These are phyloP conservation scores for Citrus reticulata DNA, from an alignment of 345 rosid species.

Conservation along the genomic window DNA sequence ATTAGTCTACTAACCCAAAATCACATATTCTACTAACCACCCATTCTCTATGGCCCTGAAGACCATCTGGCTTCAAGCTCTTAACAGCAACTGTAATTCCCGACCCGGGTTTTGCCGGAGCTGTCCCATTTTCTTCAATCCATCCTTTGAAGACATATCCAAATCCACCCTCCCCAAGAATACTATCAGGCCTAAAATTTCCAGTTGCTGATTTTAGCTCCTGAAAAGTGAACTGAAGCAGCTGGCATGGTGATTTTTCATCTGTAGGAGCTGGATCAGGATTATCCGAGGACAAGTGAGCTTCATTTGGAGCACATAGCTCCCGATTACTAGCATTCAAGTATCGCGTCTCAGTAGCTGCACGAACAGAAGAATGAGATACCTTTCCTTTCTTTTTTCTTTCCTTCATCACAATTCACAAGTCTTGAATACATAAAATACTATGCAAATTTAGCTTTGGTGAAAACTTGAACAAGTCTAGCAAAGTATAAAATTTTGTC, in stretches of 20 bases:
- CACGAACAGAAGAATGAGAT: slow-evolving; percentile 14
- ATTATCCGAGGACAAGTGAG: slow-evolving; percentile 43
- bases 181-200: slow-evolving; percentile 81
- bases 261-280: slow-evolving; percentile 31
- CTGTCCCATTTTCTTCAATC: slow-evolving; percentile 84
- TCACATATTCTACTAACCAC: slow-evolving; percentile 58
- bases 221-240: slow-evolving; percentile 62
- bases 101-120: slow-evolving; percentile 76
- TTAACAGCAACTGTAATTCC: slow-evolving; percentile 84
- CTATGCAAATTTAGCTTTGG: background rate
- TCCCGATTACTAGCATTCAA: slow-evolving; percentile 77
- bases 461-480: background rate
- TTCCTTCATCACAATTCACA: slow-evolving; percentile 4
- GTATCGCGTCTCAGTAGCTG: slow-evolving; percentile 67
- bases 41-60: slow-evolving; percentile 90
- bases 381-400: background rate
- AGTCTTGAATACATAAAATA: background rate
- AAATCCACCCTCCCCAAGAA: slow-evolving; percentile 87
- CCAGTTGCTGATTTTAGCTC: slow-evolving; percentile 81
- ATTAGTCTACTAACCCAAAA: slow-evolving; percentile 46
- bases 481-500: background rate
- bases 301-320: slow-evolving; percentile 53
- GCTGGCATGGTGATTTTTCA: slow-evolving; percentile 42
- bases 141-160: slow-evolving; percentile 83
- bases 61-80: slow-evolving; percentile 85